Percentiles rank a stretch among this genome's conserved stretches.
phyloP scores from a whole-genome alignment of 331 rosid species.

The Malus hybrid region DNA sequence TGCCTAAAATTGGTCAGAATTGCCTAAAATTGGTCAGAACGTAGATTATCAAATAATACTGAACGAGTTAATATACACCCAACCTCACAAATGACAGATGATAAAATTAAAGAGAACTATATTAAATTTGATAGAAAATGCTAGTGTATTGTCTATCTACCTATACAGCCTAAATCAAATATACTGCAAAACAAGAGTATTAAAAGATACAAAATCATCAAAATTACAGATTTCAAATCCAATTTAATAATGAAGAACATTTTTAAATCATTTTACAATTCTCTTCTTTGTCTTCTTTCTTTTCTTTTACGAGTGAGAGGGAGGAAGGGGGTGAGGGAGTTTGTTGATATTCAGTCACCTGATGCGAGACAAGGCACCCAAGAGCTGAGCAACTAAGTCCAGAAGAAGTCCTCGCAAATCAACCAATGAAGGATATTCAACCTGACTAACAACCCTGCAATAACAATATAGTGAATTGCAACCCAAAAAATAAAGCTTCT shows the following conservation, averaged over 20 bases:
- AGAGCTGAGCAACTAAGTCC: constrained; percentile 96
- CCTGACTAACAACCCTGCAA: constrained; percentile 99
- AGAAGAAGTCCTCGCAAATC: constrained; percentile 96
- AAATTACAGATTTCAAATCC: constrained; percentile 1
- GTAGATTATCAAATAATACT: not conserved
- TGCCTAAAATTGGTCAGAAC: not conserved
- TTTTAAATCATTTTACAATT: not conserved
- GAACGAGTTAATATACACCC: not conserved
- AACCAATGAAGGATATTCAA: constrained; percentile 95
- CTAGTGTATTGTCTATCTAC: not conserved
- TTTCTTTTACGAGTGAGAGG: not conserved
- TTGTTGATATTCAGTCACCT: constrained; percentile 44
- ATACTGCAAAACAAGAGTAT: not conserved
- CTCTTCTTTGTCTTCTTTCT: not conserved
- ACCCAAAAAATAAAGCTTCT: not conserved
- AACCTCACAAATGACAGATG: not conserved
- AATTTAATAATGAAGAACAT: constrained; percentile 1
- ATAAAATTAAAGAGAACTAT: not conserved
- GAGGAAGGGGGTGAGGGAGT: not conserved
- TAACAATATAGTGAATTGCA: constrained; percentile 23
- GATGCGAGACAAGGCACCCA: constrained; percentile 97
- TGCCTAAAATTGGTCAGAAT: not conserved
- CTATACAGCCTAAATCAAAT: not conserved
- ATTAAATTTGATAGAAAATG: not conserved
- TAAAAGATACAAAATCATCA: not conserved